Conservation (phyloP, 2,329 filamentous ascomycete species). For the Emmonsia crescens region DNA sequence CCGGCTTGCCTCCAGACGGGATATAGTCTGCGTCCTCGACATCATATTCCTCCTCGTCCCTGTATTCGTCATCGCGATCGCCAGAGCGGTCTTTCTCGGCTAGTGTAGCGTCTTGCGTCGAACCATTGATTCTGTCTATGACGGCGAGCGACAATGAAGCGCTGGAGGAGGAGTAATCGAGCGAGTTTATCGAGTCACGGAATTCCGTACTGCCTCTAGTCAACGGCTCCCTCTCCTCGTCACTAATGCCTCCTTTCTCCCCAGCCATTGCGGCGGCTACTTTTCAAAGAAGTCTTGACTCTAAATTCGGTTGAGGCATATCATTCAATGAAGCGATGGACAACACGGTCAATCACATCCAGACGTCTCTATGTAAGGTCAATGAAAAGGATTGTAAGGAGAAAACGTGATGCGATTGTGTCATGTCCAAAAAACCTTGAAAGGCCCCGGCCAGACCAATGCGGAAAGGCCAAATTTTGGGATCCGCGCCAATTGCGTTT, state of each 20-base stretch:
- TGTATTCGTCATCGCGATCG: constrained; percentile 18
- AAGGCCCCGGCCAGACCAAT: neutral
- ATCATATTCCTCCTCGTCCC: constrained; percentile 16
- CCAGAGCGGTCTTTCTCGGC: neutral
- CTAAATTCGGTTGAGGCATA: neutral
- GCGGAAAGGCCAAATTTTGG: neutral
- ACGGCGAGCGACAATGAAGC: constrained; percentile 13
- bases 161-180: constrained; percentile 13
- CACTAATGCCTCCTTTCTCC: constrained; percentile 4
- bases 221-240: constrained; percentile 14
- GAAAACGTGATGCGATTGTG: neutral
- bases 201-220: constrained; percentile 5
- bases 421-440: no score
- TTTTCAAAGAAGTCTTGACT: neutral
- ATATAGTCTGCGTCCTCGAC: constrained; percentile 23
- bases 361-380: neutral
- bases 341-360: neutral
- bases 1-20: constrained; percentile 7
- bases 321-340: neutral
- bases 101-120: neutral
- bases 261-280: constrained; percentile 5
- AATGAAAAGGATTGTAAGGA: neutral
- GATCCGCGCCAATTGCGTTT: neutral
- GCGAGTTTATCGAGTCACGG: constrained; percentile 7
- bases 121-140: constrained; percentile 8